Base-by-base conservation (phyloP, 371 early-diverging fungal species). In the Haplosporangium sp. region DNA sequence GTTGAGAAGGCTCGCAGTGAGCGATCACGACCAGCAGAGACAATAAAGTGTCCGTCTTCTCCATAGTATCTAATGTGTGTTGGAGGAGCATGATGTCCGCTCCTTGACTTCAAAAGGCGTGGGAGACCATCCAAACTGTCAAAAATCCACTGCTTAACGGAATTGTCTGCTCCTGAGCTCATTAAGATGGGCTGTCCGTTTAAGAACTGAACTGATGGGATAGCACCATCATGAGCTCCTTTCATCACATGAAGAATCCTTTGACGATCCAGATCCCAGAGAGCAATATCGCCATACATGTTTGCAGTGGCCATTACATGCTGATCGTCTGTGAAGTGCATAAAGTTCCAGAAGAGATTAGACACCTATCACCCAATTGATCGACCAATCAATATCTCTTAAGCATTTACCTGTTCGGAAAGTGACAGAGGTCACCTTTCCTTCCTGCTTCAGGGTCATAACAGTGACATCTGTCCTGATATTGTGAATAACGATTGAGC, bases 71-170 rank as follows among this genome's bases (percentile, higher is more conserved):
- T 74, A 60, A 98, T 90, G 71, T 86, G 84, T 47, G 93, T 90
- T 8, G 98, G 97, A 39, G 97, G 96, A 19, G 89, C 87, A 74
- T 88, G 88, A 86, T 98, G 98, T 5, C 99, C 99, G 61, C 91
- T 89, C 34, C 97, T 92, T 10, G 88, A 90, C 57, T 92, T 94
- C 63, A 95, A 85, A 7, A 96, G 85, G 3, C 95, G 88, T 19
- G 97, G 97, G 0, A 89, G 85, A 20, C 92, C 91, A 72, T 95
- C 95, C 27, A 89, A 83, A 34, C 89, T 88, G 75, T 98, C 98
- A 86, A 98, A 97, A 27, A 96, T 89, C 98, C 98, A 98, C 87
- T 95, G 92, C 91, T 92, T 96, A 72, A 99, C 88, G 34, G 96
- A 82, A 76, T 99, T 98, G 82, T 98, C 99, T 9, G 87, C 85